Percentiles rank a stretch among this genome's conserved stretches.
phyloP scores from a whole-genome alignment of 2,329 filamentous ascomycete species.

The Zasmidium cellare region DNA sequence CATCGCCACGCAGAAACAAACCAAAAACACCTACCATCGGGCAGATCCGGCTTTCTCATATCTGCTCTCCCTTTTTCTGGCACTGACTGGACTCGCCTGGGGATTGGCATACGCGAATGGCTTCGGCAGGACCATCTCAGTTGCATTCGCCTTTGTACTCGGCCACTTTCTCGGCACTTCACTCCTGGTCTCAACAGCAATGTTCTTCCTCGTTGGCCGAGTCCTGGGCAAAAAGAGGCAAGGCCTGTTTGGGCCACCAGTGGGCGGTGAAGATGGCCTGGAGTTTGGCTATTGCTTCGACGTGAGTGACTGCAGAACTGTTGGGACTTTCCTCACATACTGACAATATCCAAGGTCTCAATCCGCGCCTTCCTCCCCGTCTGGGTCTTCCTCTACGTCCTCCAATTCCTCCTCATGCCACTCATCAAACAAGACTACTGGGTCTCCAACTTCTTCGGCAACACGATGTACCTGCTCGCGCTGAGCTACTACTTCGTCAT shows the following conservation, averaged over 20 bases:
- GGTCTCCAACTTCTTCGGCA: conserved; percentile 62
- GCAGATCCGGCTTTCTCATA: conserved; percentile 71
- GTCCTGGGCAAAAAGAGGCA: conserved; percentile 58
- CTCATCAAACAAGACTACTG: conserved; percentile 57
- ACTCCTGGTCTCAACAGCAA: conserved; percentile 60
- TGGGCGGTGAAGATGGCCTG: conserved; percentile 52
- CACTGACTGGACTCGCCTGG: conserved; percentile 57
- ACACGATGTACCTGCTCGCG: conserved; percentile 66
- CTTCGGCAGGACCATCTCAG: conserved; percentile 43
- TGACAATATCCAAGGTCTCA: conserved; percentile 48
- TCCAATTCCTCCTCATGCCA: conserved; percentile 68
- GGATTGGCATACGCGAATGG: conserved; percentile 56
- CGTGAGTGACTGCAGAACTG: conserved; percentile 41
- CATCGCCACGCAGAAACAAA: conserved; percentile 48
- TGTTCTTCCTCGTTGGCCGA: conserved; percentile 64
- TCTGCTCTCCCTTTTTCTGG: conserved; percentile 65
- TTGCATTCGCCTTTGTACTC: conserved; percentile 51
- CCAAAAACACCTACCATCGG: conserved; percentile 69
- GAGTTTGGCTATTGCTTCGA: conserved; percentile 74
- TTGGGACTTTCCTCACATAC: not conserved
- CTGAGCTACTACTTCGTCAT: conserved; percentile 68
- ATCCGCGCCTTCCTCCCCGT: conserved; percentile 68
- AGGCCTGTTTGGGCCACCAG: conserved; percentile 59
- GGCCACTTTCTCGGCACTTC: conserved; percentile 64
- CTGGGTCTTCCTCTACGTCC: conserved; percentile 66